A percentile compares a stretch with the other conserved stretches of the same genome.
Evolutionary conservation across 139 green algal species (phyloP).

Genomic region (Tetradesmus obliquus): DNA sequence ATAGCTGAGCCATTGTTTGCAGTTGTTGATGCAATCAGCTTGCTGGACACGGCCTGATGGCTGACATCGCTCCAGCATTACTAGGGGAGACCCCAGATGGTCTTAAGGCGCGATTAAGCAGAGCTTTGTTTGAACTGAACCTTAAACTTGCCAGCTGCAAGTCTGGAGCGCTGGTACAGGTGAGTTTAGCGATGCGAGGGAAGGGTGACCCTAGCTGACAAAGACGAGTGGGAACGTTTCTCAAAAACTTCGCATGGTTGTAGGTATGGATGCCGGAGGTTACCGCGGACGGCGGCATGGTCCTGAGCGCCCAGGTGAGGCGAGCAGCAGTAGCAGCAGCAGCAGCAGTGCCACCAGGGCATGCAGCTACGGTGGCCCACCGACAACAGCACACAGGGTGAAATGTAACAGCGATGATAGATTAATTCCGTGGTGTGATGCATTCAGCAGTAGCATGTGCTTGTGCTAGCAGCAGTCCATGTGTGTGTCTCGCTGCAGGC

Average conservation of each 20-base stretch:
- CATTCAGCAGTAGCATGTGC: background rate
- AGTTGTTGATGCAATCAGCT: background rate
- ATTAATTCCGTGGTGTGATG: too few species aligned
- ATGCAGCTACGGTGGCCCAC: background rate
- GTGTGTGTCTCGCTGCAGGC: too few species aligned
- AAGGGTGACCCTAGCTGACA: background rate
- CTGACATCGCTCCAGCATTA: background rate
- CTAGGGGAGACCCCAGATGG: background rate
- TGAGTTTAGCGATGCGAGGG: background rate
- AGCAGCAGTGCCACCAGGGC: background rate
- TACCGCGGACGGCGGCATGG: conserved; percentile 56
- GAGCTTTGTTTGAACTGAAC: conserved; percentile 48
- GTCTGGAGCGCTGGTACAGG: conserved; percentile 56
- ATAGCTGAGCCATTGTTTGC: too few species aligned
- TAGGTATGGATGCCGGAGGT: conserved; percentile 78
- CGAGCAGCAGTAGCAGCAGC: background rate
- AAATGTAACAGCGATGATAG: too few species aligned
- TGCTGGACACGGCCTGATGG: background rate
- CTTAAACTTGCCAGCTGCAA: conserved; percentile 39
- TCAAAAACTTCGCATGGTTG: background rate
- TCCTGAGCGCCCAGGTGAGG: conserved; percentile 68
- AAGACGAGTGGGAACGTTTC: background rate
- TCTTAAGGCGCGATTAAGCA: conserved; percentile 35
- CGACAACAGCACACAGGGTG: too few species aligned
- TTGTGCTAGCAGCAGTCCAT: background rate